Evolutionary conservation across 2,329 filamentous ascomycete species (phyloP).

Genomic region (Pyrenochaeta sp.): DNA sequence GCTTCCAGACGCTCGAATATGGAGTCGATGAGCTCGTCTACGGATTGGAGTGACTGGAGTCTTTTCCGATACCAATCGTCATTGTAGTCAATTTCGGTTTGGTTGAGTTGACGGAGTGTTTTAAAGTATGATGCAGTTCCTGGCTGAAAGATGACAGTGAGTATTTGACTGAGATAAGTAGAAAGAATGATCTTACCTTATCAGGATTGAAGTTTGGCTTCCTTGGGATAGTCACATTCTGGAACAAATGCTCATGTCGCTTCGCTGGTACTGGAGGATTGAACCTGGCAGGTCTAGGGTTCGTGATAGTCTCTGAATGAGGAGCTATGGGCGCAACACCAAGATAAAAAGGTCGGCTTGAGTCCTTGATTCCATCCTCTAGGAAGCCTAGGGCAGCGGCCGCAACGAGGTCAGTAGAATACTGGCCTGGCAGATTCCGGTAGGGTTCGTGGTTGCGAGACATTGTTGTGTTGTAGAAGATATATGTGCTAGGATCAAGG

Average conservation of each 20-base stretch:
- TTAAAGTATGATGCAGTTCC: constrained; percentile 31
- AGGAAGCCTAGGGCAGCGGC: constrained; percentile 67
- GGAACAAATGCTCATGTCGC: constrained; percentile 69
- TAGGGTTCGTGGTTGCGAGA: constrained; percentile 66
- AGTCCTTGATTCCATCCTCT: constrained; percentile 61
- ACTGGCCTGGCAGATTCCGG: constrained; percentile 62
- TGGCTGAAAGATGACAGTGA: constrained; percentile 3
- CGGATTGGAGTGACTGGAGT: constrained; percentile 59
- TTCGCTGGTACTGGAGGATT: constrained; percentile 66
- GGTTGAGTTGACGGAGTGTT: constrained; percentile 49
- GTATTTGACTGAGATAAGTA: neutral
- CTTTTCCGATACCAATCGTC: constrained; percentile 62
- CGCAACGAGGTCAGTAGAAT: constrained; percentile 67
- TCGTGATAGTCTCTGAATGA: constrained; percentile 53
- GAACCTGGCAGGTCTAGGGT: constrained; percentile 35
- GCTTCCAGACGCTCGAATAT: constrained; percentile 54
- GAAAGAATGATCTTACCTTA: constrained; percentile 22
- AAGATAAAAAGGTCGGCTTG: constrained; percentile 70
- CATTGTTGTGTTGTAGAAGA: constrained; percentile 71
- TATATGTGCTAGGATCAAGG: constrained; percentile 72
- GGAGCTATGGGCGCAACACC: constrained; percentile 71
- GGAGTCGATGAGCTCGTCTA: constrained; percentile 62
- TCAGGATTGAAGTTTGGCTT: constrained; percentile 72
- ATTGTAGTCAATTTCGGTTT: constrained; percentile 58
- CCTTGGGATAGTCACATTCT: constrained; percentile 65